Conservation (phyloP, 2,329 filamentous ascomycete species). For the Aspergillus sp. region DNA sequence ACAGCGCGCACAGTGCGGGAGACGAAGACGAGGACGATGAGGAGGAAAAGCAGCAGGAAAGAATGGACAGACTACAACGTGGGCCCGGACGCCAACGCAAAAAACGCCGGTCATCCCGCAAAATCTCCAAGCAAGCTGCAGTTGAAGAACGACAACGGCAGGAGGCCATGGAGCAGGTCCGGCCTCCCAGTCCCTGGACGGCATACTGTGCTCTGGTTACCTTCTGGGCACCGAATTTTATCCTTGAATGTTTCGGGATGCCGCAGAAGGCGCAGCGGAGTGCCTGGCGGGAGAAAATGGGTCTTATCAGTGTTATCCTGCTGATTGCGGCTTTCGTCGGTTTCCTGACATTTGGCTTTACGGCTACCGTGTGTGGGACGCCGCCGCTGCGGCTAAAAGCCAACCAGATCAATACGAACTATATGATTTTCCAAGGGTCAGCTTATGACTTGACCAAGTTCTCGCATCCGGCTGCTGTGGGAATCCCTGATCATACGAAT, state of each 20-base stretch:
- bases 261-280: conserved; percentile 75
- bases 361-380: conserved; percentile 69
- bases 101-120: conserved; percentile 59
- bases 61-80: conserved; percentile 30
- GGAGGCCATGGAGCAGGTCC: conserved; percentile 55
- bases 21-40: not conserved
- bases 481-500: conserved; percentile 66
- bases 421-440: conserved; percentile 92
- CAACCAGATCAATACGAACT: conserved; percentile 72
- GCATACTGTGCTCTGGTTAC: conserved; percentile 90
- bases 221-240: conserved; percentile 84
- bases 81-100: conserved; percentile 29
- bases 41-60: conserved; percentile 24
- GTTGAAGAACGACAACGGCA: conserved; percentile 54
- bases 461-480: conserved; percentile 68
- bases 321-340: conserved; percentile 82
- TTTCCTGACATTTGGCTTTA: conserved; percentile 96
- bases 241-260: conserved; percentile 79
- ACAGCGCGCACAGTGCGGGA: conserved; percentile 57
- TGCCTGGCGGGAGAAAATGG: conserved; percentile 98
- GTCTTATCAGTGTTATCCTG: conserved; percentile 86
- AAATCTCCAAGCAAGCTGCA: conserved; percentile 47
- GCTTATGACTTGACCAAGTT: conserved; percentile 78
- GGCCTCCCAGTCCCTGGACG: conserved; percentile 84
- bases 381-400: conserved; percentile 65